Percentiles rank a stretch among this genome's conserved stretches.
Conservation (phyloP, 495 filamentous ascomycete genomes). For the Neurospora africana region DNA sequence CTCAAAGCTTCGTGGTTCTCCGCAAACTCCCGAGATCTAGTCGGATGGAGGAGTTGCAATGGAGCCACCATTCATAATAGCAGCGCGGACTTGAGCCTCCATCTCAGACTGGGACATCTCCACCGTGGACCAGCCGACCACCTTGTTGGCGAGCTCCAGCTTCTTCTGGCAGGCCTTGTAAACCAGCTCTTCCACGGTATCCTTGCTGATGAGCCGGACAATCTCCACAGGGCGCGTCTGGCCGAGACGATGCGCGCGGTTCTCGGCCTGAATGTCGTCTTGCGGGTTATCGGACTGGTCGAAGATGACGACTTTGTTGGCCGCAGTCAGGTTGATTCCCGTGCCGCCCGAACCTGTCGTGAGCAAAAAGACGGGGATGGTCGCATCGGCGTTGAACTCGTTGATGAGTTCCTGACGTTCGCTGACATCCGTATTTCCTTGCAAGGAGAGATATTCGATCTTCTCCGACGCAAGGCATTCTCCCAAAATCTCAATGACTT, state of each 20-base stretch:
- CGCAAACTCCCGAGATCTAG: not conserved
- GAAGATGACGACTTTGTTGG: slow-evolving; percentile 96
- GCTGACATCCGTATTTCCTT: slow-evolving; percentile 74
- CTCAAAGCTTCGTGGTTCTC: not conserved
- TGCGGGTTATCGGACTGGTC: slow-evolving; percentile 94
- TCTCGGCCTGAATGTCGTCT: slow-evolving; percentile 92
- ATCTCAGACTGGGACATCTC: slow-evolving; percentile 23
- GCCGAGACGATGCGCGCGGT: slow-evolving; percentile 89
- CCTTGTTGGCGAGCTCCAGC: slow-evolving; percentile 78
- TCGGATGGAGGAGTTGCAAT: slow-evolving; percentile 8
- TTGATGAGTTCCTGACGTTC: slow-evolving; percentile 81
- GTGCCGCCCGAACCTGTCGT: slow-evolving; percentile 90
- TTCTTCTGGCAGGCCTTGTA: slow-evolving; percentile 83
- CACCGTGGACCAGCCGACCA: slow-evolving; percentile 32
- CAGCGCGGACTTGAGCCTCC: slow-evolving; percentile 17
- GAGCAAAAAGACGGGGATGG: slow-evolving; percentile 83
- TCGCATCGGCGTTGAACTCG: slow-evolving; percentile 61
- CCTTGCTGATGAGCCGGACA: slow-evolving; percentile 62
- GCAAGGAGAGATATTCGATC: slow-evolving; percentile 68
- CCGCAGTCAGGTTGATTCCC: slow-evolving; percentile 87
- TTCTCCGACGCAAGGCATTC: slow-evolving; percentile 63
- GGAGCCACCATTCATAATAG: slow-evolving; percentile 8
- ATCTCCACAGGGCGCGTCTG: slow-evolving; percentile 86
- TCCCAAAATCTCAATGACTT: slow-evolving; percentile 83
- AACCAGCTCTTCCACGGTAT: slow-evolving; percentile 90